These are phyloP conservation scores for Ceratocystis destructans DNA, from an alignment of 2,329 filamentous ascomycete genomes.

Conservation along the genomic window DNA sequence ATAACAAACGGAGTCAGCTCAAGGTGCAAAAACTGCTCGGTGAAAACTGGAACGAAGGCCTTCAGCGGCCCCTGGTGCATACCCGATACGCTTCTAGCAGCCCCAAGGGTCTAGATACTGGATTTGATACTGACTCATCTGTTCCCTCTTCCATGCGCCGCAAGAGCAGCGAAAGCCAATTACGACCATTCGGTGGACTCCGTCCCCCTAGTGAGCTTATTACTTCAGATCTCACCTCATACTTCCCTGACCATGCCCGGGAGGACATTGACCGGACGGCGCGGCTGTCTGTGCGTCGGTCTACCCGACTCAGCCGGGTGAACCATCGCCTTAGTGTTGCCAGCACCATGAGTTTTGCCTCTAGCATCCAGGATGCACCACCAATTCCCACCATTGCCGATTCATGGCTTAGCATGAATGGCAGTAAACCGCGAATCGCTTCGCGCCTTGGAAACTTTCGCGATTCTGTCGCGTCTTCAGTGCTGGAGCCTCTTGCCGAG, in stretches of 20 bases:
- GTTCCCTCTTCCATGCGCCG: slow-evolving; percentile 31
- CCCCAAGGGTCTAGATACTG: slow-evolving; percentile 29
- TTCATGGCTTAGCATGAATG: slow-evolving; percentile 55
- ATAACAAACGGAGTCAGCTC: slow-evolving; percentile 58
- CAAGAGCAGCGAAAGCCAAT: slow-evolving; percentile 31
- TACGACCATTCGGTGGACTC: slow-evolving; percentile 78
- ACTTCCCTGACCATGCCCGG: slow-evolving; percentile 88
- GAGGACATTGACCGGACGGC: slow-evolving; percentile 95
- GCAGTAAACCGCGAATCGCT: slow-evolving; percentile 27
- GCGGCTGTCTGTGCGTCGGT: slow-evolving; percentile 79
- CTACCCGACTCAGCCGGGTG: slow-evolving; percentile 78
- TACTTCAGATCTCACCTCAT: slow-evolving; percentile 86
- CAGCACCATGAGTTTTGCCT: slow-evolving; percentile 85
- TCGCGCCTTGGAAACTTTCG: slow-evolving; percentile 51
- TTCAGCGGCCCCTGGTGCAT: slow-evolving; percentile 64
- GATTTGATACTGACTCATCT: slow-evolving; percentile 33
- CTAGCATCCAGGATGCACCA: slow-evolving; percentile 81
- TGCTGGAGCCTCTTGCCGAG: slow-evolving; percentile 80
- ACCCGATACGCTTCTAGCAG: slow-evolving; percentile 56
- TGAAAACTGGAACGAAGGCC: slow-evolving; percentile 66
- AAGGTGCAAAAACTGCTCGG: slow-evolving; percentile 85
- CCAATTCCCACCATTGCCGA: slow-evolving; percentile 93
- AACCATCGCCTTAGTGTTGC: slow-evolving; percentile 88
- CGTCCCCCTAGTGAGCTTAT: slow-evolving; percentile 94
- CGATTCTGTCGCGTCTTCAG: slow-evolving; percentile 77